Percentiles rank a stretch among this genome's conserved stretches.
Evolutionary conservation across 1,139 yeast species (phyloP).

Genomic region (Yamadazyma triangularis): DNA sequence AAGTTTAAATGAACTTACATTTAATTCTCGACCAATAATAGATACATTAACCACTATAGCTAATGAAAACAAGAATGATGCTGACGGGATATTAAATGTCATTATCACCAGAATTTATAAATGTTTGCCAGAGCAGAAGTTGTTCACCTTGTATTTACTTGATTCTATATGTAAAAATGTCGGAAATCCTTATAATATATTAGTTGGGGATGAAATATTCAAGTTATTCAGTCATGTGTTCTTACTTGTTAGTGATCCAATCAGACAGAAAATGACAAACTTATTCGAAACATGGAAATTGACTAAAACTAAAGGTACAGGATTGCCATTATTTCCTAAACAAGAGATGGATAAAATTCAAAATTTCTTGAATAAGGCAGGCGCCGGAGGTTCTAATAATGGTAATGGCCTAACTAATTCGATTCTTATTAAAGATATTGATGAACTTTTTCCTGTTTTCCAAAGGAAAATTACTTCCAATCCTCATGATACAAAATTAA

Average conservation of each 20-base stretch:
- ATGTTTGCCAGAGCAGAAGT: constrained; percentile 37
- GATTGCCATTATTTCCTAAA: constrained; percentile 66
- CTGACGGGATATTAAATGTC: constrained; percentile 36
- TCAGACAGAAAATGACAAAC: constrained; percentile 34
- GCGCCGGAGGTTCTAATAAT: constrained; percentile 3
- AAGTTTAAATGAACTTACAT: constrained; percentile 71
- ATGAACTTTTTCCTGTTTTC: constrained; percentile 36
- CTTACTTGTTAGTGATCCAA: constrained; percentile 36
- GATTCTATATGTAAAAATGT: constrained; percentile 42
- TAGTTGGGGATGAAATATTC: constrained; percentile 32
- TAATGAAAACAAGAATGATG: constrained; percentile 71
- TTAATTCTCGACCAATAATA: constrained; percentile 87
- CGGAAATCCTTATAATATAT: constrained; percentile 40
- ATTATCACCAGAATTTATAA: constrained; percentile 33
- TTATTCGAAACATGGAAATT: constrained; percentile 44
- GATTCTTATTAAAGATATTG: constrained; percentile 40
- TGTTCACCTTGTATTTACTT: constrained; percentile 34
- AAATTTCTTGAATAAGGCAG: constrained; percentile 53
- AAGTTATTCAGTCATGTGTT: constrained; percentile 36
- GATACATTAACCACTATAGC: constrained; percentile 84
- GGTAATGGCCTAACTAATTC: constrained; percentile 18
- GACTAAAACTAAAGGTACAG: constrained; percentile 50
- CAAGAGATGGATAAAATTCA: constrained; percentile 73
- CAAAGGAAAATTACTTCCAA: constrained; percentile 24
- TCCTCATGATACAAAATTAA: constrained; percentile 31